A percentile compares a stretch with the other conserved stretches of the same genome.
Conservation (phyloP, 2,329 filamentous ascomycete genomes). For the Ophiostoma perfectum region DNA sequence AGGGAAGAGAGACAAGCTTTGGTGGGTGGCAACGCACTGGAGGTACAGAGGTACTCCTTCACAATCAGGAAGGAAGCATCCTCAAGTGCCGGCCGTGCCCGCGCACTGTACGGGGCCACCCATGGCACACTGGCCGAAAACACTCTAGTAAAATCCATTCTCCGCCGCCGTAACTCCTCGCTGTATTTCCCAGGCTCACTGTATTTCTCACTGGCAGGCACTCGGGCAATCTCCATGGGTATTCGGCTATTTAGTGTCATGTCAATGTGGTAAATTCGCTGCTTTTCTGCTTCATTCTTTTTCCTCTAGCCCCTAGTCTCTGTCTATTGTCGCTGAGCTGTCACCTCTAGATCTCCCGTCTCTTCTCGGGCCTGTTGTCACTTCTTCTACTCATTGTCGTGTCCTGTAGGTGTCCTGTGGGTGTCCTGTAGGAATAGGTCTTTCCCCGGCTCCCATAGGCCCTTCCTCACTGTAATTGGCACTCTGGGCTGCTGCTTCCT, state of each 20-base stretch:
- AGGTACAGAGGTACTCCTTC: background rate
- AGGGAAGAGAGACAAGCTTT: background rate
- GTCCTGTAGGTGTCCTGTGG: background rate
- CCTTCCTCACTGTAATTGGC: background rate
- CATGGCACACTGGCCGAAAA: background rate
- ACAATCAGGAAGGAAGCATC: constrained; percentile 12
- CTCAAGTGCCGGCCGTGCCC: constrained; percentile 11
- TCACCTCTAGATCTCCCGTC: background rate
- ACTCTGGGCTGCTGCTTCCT: background rate
- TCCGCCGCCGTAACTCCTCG: constrained; percentile 1
- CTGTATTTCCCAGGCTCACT: background rate
- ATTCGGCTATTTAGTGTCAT: too few species aligned
- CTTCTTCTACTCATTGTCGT: too few species aligned
- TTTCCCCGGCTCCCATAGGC: background rate
- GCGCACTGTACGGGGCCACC: constrained; percentile 8
- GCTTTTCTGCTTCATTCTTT: background rate
- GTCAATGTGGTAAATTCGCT: too few species aligned
- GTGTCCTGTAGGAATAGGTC: background rate
- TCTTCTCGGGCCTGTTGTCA: background rate
- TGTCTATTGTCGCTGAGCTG: constrained; percentile 7
- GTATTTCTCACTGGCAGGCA: background rate
- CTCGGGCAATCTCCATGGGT: too few species aligned
- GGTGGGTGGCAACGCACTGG: background rate
- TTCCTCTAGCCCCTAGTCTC: background rate
- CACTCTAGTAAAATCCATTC: background rate